Conservation (phyloP, 2,329 filamentous ascomycete genomes). For the Beauveria varroae region DNA sequence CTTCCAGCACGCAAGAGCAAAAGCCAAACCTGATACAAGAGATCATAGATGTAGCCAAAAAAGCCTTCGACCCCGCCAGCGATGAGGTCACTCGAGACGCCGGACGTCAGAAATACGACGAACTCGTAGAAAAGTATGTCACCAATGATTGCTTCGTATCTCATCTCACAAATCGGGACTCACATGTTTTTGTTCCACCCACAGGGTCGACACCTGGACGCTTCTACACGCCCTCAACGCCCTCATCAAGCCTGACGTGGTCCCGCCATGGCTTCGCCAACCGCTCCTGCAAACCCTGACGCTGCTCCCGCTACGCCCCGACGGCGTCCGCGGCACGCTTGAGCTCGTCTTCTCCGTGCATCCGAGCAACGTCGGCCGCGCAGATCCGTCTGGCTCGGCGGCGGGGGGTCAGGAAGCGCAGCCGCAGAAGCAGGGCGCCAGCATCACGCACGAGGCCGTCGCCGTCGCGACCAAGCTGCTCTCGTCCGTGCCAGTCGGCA, state of each 20-base stretch:
- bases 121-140: slow-evolving; percentile 42
- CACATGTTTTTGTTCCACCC: not conserved
- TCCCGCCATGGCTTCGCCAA: slow-evolving; percentile 52
- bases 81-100: slow-evolving; percentile 26
- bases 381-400: slow-evolving; percentile 27
- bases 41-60: slow-evolving; percentile 34
- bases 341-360: slow-evolving; percentile 67
- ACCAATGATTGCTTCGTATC: not conserved
- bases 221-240: slow-evolving; percentile 56
- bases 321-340: slow-evolving; percentile 59
- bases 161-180: not conserved
- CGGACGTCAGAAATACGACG: slow-evolving; percentile 33
- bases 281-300: slow-evolving; percentile 52
- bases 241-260: slow-evolving; percentile 52
- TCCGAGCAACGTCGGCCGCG: slow-evolving; percentile 39
- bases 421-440: slow-evolving; percentile 50
- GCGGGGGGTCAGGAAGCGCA: slow-evolving; percentile 35
- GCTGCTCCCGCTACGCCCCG: slow-evolving; percentile 49
- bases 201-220: slow-evolving; percentile 35
- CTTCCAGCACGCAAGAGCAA: slow-evolving; percentile 14
- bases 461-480: slow-evolving; percentile 55
- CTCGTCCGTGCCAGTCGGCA: slow-evolving; percentile 48
- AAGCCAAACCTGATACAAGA: slow-evolving; percentile 26
- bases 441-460: slow-evolving; percentile 61
- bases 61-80: slow-evolving; percentile 40